phyloP scores from a whole-genome alignment of 805 yeast genomes.

The Kodamaea kakaduensis region DNA sequence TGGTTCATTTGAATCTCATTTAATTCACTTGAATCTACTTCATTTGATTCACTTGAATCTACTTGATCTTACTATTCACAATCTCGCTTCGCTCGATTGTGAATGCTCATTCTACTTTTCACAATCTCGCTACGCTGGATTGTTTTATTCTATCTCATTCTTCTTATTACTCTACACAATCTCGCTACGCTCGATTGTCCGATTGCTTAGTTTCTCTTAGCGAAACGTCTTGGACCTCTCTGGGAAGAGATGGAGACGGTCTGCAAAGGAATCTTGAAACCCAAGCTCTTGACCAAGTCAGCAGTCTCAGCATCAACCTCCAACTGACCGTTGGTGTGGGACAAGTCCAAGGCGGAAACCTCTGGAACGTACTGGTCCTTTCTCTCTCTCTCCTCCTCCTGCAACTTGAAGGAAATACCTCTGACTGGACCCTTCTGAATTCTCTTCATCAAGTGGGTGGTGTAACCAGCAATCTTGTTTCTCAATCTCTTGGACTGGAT shows the following conservation, averaged over 20 bases:
- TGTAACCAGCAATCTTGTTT: conserved; percentile 99
- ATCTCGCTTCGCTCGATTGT: too few relatives aligned
- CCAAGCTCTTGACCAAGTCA: conserved; percentile 89
- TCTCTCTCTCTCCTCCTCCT: conserved; percentile 99
- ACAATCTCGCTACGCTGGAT: too few relatives aligned
- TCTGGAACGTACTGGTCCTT: conserved; percentile 99
- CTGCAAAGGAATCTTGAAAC: conserved; percentile 80
- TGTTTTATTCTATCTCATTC: background rate
- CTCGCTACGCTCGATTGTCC: background rate
- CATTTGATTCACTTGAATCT: too few relatives aligned
- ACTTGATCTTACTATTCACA: too few relatives aligned
- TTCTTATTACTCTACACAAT: conserved; percentile 1
- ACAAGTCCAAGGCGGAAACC: conserved; percentile 98
- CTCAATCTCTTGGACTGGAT: conserved; percentile 99
- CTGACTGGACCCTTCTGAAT: conserved; percentile 99
- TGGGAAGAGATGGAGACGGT: conserved; percentile 85
- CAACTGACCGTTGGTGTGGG: conserved; percentile 92
- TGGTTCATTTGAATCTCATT: too few relatives aligned
- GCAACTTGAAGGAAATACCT: conserved; percentile 99
- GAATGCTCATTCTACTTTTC: too few relatives aligned
- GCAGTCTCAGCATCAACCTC: conserved; percentile 97
- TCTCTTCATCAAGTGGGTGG: conserved; percentile 99
- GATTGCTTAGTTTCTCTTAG: conserved; percentile 71
- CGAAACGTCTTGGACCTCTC: conserved; percentile 87
- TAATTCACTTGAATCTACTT: too few relatives aligned